Percentiles rank a stretch among this genome's conserved stretches.
Conservation (phyloP, 805 yeast genomes). For the Kodamaea neixiangensis region DNA sequence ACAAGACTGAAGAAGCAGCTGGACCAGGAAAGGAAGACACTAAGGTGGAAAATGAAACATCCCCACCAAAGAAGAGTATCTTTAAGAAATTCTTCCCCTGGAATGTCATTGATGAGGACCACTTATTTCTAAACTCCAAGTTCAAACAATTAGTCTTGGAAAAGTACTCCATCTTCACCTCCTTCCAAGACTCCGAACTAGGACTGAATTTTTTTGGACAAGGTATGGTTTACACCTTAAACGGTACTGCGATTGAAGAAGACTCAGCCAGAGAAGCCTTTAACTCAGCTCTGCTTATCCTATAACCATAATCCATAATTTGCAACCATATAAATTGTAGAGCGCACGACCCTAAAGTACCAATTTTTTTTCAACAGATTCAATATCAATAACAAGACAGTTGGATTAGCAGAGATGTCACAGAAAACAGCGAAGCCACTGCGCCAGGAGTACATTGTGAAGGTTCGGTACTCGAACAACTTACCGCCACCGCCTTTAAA, state of each 20-base stretch:
- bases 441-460: slow-evolving; percentile 78
- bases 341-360: background rate
- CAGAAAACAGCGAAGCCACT: slow-evolving; percentile 28
- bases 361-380: background rate
- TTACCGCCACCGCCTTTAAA: slow-evolving; percentile 93
- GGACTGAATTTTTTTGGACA: background rate
- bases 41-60: background rate
- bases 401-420: background rate
- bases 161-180: background rate
- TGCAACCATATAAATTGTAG: background rate
- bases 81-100: background rate
- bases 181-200: background rate
- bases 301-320: background rate
- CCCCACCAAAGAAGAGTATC: background rate
- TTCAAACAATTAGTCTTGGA: background rate
- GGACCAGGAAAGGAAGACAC: background rate
- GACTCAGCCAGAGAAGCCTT: background rate
- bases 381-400: background rate
- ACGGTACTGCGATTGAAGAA: slow-evolving; percentile 8
- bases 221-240: slow-evolving; percentile 1
- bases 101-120: background rate
- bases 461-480: slow-evolving; percentile 78
- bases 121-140: background rate
- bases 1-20: background rate
- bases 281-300: background rate